phyloP scores from a whole-genome alignment of 176 grass and related monocot species.

The Secale cereale region DNA sequence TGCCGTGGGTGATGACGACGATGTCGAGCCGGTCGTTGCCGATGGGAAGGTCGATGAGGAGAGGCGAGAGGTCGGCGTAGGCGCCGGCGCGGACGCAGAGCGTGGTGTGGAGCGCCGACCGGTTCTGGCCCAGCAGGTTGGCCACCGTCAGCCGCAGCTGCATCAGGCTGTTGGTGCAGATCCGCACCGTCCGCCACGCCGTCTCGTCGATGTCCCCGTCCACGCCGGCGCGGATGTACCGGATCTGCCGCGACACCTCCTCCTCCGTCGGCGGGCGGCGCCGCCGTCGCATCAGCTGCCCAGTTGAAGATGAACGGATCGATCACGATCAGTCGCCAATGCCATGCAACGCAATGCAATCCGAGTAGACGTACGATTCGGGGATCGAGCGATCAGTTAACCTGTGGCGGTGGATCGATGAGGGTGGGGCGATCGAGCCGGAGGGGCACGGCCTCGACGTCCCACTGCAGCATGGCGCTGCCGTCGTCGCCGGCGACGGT shows the following conservation, averaged over 20 bases:
- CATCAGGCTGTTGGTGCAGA: conserved; percentile 32
- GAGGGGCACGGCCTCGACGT: conserved; percentile 28
- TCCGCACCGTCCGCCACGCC: conserved; percentile 2
- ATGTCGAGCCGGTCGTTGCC: conserved; percentile 27
- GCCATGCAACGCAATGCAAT: not conserved
- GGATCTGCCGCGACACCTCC: conserved; percentile 23
- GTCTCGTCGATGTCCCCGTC: conserved; percentile 20
- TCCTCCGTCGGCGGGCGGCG: conserved; percentile 5
- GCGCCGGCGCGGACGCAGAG: conserved; percentile 21
- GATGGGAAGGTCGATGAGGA: conserved; percentile 38
- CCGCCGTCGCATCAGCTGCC: conserved; percentile 27
- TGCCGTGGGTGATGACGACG: conserved; percentile 4
- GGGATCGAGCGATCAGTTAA: not conserved
- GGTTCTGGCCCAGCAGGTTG: conserved; percentile 11
- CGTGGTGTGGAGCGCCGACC: conserved; percentile 11
- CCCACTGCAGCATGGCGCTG: conserved; percentile 43
- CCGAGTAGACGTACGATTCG: not conserved
- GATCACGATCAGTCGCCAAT: not conserved
- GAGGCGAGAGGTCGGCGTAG: not conserved
- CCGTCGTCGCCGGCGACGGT: conserved; percentile 24
- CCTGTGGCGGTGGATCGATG: conserved; percentile 3
- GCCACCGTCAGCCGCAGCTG: conserved; percentile 27
- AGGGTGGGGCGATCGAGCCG: not conserved
- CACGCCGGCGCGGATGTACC: not conserved
- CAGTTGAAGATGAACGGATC: not conserved